A percentile compares a stretch with the other conserved stretches of the same genome.
Evolutionary conservation across 2,329 filamentous ascomycete species (phyloP).

Genomic region (Paecilomyces sp.): DNA sequence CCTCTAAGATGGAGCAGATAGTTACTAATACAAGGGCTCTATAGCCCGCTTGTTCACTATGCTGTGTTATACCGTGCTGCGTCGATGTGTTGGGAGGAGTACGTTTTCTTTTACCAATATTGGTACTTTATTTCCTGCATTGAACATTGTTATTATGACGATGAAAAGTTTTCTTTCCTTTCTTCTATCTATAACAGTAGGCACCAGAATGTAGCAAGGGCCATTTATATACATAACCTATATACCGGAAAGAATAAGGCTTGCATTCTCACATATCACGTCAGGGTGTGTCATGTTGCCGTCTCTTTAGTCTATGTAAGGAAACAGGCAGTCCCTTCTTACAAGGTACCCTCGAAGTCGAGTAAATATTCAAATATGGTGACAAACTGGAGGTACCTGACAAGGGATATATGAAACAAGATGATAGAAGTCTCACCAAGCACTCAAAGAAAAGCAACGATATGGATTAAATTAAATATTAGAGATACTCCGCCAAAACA

Average conservation of each 20-base stretch:
- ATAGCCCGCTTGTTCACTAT: neutral
- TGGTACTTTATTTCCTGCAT: neutral
- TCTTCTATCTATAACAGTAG: neutral
- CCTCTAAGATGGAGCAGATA: constrained; percentile 5
- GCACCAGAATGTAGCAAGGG: neutral
- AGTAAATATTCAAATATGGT: too few relatives aligned
- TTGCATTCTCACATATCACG: too few relatives aligned
- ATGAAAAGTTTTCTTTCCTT: neutral
- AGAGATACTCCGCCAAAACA: too few relatives aligned
- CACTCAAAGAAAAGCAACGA: too few relatives aligned
- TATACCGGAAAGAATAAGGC: neutral
- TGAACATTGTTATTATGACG: neutral
- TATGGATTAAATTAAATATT: too few relatives aligned
- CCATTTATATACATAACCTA: neutral
- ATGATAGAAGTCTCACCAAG: too few relatives aligned
- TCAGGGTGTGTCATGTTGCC: too few relatives aligned
- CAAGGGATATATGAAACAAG: too few relatives aligned
- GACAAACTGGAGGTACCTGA: too few relatives aligned
- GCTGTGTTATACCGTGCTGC: neutral
- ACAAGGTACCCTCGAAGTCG: too few relatives aligned
- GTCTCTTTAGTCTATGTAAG: too few relatives aligned
- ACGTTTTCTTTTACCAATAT: neutral
- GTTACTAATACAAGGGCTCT: neutral
- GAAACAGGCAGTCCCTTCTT: neutral
- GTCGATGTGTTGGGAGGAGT: neutral